Evolutionary conservation across 2,329 filamentous ascomycete genomes (phyloP).

Genomic region (Xylariaceae sp.): DNA sequence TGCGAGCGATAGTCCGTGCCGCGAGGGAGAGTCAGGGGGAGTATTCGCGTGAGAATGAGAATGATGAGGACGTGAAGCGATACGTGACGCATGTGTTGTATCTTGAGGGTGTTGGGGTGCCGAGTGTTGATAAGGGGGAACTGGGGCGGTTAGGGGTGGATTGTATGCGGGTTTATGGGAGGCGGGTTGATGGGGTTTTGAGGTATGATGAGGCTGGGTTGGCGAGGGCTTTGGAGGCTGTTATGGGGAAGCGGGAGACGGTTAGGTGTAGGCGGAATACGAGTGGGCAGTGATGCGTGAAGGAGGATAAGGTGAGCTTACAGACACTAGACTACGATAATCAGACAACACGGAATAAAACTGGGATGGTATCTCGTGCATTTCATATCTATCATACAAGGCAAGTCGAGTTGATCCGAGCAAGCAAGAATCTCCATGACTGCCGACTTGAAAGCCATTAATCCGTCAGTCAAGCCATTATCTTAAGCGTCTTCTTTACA

Average conservation of each 20-base stretch:
- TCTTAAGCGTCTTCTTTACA: no score
- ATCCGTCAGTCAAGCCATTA: no score
- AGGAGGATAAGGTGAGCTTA: no score
- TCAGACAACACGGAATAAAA: background rate
- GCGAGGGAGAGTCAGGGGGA: conserved; percentile 58
- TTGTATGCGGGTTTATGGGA: conserved; percentile 70
- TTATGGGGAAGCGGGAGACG: conserved; percentile 56
- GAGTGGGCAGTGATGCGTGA: conserved; percentile 23
- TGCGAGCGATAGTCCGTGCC: conserved; percentile 71
- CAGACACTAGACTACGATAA: background rate
- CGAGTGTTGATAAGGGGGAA: conserved; percentile 61
- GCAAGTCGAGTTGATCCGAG: no score
- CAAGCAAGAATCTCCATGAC: no score
- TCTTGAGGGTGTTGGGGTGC: conserved; percentile 64
- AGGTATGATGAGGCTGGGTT: conserved; percentile 73
- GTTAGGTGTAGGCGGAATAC: conserved; percentile 44
- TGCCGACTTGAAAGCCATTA: no score
- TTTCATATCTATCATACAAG: conserved; percentile 28
- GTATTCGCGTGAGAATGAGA: conserved; percentile 1
- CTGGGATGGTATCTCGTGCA: conserved; percentile 17
- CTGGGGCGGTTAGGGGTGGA: conserved; percentile 68
- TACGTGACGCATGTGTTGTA: conserved; percentile 86
- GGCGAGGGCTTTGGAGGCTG: conserved; percentile 67
- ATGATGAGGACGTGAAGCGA: conserved; percentile 24
- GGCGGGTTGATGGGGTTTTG: conserved; percentile 50